Base-by-base conservation (phyloP, 1,139 yeast species). In the Ogataea hybrid region DNA sequence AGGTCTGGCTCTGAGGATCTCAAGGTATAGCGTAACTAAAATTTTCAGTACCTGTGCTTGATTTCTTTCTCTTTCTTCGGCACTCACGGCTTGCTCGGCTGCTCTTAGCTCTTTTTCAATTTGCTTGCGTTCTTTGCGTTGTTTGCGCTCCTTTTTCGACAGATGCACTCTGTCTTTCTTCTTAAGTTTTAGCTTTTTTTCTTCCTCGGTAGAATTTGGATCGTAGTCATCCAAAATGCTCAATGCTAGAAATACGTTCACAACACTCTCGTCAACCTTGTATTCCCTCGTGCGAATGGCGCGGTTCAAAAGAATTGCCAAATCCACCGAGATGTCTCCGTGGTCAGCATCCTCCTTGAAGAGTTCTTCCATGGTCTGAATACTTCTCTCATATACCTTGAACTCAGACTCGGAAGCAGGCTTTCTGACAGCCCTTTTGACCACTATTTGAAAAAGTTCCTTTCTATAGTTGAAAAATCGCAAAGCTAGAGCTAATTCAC, bases 111-210 rank as follows among this genome's bases (percentile, higher is more conserved):
- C 98, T 57, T 85, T 88, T 50, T 90, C 97, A 48, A 92, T 90
- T 51, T 75, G 81, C 55, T 84, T 86, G 56, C 84, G 73, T 60
- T 90, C 97, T 59, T 89, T 90, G 51, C 96, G 75, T 14, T 80
- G 84, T 58, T 92, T 92, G 53, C 85, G 75, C 64, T 90, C 92
- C 61, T 85, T 86, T 64, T 90, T 92, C 10, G 95, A 82, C 42
- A 90, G 66, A 68, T 90, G 96, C 6, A 86, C 87, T 53, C 97
- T 73, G 61, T 92, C 95, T 61, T 89, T 87, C 70, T 88, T 89
- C 59, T 78, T 82, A 30, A 83, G 42, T 56, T 82, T 84, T 10
- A 68, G 67, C 40, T 65, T 67, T 20, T 66, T 69, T 34, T 67
- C 69, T 31, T 70, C 73, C 27, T 58, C 68, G 33, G 67, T 66